Conservation (phyloP, 192 early-diverging fungal species). For the Backusella westeae region DNA sequence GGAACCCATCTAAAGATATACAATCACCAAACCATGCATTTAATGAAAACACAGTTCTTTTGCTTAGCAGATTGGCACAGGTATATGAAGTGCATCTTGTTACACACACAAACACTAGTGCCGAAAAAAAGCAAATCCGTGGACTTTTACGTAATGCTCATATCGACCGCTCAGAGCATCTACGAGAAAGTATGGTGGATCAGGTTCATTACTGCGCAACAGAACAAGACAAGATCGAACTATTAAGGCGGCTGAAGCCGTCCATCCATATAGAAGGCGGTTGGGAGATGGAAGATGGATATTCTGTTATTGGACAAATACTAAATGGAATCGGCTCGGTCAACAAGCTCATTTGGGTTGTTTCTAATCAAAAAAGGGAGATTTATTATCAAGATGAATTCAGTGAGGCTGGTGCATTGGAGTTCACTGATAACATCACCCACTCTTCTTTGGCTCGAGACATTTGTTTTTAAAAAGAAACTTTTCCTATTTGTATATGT, state of each 20-base stretch:
- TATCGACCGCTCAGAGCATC: background rate
- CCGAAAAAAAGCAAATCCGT: slow-evolving; percentile 59
- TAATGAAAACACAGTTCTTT: slow-evolving; percentile 51
- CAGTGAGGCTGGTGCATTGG: background rate
- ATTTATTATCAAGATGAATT: background rate
- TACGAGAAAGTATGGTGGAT: slow-evolving; percentile 26
- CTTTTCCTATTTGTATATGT: background rate
- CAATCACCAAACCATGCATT: slow-evolving; percentile 68
- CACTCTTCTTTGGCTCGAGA: background rate
- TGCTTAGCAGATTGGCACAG: slow-evolving; percentile 50
- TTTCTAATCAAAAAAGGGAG: slow-evolving; percentile 8
- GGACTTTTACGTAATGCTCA: slow-evolving; percentile 38
- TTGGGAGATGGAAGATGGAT: slow-evolving; percentile 36
- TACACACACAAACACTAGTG: slow-evolving; percentile 45
- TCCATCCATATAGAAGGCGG: slow-evolving; percentile 63
- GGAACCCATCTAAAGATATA: slow-evolving; percentile 72
- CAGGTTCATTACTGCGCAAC: slow-evolving; percentile 68
- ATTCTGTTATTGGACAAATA: slow-evolving; percentile 17
- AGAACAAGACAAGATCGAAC: slow-evolving; percentile 59
- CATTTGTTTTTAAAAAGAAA: background rate
- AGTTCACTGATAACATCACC: background rate
- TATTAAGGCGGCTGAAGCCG: slow-evolving; percentile 65
- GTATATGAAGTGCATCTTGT: slow-evolving; percentile 56
- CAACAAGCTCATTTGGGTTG: slow-evolving; percentile 28
- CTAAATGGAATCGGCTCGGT: slow-evolving; percentile 16